Evolutionary conservation across 768 basidiomycete species (phyloP), one percentile per base, ranked within the genome.

Genomic region (Daedalea quercina): DNA sequence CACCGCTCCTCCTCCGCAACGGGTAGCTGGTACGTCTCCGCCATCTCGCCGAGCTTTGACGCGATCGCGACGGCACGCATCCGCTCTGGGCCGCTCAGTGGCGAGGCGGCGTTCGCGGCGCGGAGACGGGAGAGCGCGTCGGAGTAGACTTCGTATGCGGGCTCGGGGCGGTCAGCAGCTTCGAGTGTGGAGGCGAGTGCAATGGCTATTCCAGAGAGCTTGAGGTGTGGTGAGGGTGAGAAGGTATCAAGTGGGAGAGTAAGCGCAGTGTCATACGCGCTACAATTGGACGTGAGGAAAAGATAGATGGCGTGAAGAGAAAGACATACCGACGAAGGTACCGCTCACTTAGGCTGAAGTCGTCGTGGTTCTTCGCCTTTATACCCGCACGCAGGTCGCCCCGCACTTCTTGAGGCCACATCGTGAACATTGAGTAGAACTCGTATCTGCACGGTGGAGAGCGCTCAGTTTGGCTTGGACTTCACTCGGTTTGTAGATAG

Each of bases 401-500:
- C 3, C 84, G 78, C 2, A 90, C 65, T 57, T 82, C 79, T 11
- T 64, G 62, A 1, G 87, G 87, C 86, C 85, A 90, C 55, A 82
- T 73, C 0, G 79, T 81, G 66, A 85, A 70, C 11, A 74, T 71
- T 7, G 67, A 65, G 61, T 81, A 85, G 42, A 82, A 70, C n/a
- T 78, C 72, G 58, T 78, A 80, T 23, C 82, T 84, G 56, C 6
- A 52, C 31, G 37, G 33, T 12, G 17, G 52, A 42, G 37, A 49
- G 25, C 43, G 23, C 42, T 12, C 1, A 20, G 34, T 35, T 35
- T 17, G 34, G 17, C 34, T 35, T 8, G 17, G 17, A 35, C 17
- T 35, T 35, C 9, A 17, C n/a, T n/a, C n/a, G n/a, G n/a, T n/a
- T n/a, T n/a, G n/a, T n/a, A n/a, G n/a, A n/a, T n/a, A n/a, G n/a